Conservation (phyloP, 441 rosid species). For the Gossypium schwendimanii region DNA sequence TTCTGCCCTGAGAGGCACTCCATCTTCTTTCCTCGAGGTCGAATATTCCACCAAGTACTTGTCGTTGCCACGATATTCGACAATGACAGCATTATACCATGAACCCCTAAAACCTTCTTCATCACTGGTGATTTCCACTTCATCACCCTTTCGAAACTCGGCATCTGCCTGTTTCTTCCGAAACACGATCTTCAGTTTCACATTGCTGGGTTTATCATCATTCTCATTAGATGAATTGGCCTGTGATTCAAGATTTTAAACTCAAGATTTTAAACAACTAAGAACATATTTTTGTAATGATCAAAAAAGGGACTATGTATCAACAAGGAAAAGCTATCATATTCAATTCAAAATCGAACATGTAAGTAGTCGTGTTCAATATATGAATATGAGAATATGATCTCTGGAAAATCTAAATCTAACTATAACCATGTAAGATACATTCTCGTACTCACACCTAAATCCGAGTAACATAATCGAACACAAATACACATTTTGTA, state of each 20-base stretch:
- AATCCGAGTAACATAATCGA: no score
- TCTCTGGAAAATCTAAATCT: no score
- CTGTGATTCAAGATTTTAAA: conserved; percentile 20
- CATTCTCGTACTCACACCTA: no score
- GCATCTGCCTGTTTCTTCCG: conserved; percentile 11
- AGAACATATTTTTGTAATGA: background rate
- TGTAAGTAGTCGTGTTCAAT: no score
- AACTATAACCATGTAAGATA: no score
- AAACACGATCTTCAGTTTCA: conserved; percentile 25
- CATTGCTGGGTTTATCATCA: conserved; percentile 15
- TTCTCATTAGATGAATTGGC: background rate
- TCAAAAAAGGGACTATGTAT: no score
- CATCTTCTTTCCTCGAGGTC: conserved; percentile 24
- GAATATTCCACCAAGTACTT: conserved; percentile 35
- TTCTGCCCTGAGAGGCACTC: conserved; percentile 27
- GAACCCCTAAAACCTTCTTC: conserved; percentile 34
- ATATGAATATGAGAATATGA: no score
- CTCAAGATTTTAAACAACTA: conserved; percentile 3
- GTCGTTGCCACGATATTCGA: conserved; percentile 14
- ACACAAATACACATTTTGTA: no score
- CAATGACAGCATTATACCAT: conserved; percentile 30
- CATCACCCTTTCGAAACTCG: conserved; percentile 19
- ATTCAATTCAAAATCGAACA: no score
- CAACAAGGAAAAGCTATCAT: no score
- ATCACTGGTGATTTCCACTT: conserved; percentile 35